Conservation (phyloP, 148 eudicot genomes). For the Pouteria glomerata region DNA sequence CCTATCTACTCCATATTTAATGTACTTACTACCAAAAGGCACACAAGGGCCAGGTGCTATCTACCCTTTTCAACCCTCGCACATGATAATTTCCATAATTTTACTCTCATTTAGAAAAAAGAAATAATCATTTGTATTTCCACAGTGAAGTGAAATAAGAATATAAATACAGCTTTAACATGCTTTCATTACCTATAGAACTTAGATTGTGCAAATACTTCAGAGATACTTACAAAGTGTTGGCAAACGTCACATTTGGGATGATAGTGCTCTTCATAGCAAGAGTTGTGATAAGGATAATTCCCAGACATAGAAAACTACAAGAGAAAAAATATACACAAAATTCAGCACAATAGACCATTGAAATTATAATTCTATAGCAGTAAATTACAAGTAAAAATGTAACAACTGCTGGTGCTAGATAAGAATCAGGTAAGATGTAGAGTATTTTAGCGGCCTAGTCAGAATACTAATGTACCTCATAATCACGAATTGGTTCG, state of each 20-base stretch:
- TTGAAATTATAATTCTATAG: neutral
- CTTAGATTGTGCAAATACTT: neutral
- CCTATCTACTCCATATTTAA: no score
- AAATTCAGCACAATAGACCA: neutral
- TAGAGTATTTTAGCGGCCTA: neutral
- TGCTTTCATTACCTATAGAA: neutral
- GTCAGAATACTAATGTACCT: constrained; percentile 31
- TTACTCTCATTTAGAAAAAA: no score
- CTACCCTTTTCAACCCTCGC: no score
- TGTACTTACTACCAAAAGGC: no score
- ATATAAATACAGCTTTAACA: neutral
- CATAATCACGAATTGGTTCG: constrained; percentile 69
- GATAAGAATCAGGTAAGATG: neutral
- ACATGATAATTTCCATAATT: no score
- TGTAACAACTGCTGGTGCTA: neutral
- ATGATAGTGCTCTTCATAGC: constrained; percentile 82
- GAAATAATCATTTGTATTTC: no score
- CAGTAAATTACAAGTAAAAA: neutral
- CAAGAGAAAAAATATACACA: constrained; percentile 10
- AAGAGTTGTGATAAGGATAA: constrained; percentile 69
- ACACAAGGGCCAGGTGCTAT: no score
- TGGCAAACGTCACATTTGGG: constrained; percentile 82
- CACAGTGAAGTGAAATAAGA: neutral
- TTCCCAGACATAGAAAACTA: constrained; percentile 74
- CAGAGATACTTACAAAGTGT: constrained; percentile 58